A percentile compares a stretch with the other conserved stretches of the same genome.
Evolutionary conservation across 805 yeast genomes (phyloP).

Genomic region (Hanseniaspora mollemarum): DNA sequence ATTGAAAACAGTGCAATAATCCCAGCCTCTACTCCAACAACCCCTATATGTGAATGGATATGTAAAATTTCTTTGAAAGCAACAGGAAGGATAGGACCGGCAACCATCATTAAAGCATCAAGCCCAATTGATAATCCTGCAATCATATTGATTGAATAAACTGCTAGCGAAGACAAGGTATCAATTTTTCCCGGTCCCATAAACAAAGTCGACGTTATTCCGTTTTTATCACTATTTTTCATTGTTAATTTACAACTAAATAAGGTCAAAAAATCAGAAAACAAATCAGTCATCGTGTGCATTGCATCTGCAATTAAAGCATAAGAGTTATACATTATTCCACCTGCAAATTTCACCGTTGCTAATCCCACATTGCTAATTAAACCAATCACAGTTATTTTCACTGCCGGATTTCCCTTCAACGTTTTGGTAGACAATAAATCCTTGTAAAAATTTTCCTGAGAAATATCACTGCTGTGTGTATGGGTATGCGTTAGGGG

Average conservation of each 20-base stretch:
- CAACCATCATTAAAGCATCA: constrained; percentile 58
- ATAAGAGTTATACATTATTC: constrained; percentile 85
- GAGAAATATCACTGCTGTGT: constrained; percentile 2
- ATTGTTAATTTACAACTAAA: constrained; percentile 73
- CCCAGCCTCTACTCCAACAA: constrained; percentile 77
- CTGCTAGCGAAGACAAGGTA: constrained; percentile 82
- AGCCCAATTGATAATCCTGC: constrained; percentile 90
- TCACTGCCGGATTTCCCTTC: constrained; percentile 67
- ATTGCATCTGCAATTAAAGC: constrained; percentile 89
- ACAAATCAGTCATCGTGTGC: constrained; percentile 81
- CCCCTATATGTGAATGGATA: constrained; percentile 30
- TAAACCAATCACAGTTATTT: constrained; percentile 87
- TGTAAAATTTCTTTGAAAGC: constrained; percentile 46
- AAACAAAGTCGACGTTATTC: constrained; percentile 28
- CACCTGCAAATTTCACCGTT: constrained; percentile 74
- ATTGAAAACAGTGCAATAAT: constrained; percentile 91
- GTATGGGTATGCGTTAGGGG: constrained; percentile 19
- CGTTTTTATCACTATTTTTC: constrained; percentile 27
- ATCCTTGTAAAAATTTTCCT: constrained; percentile 20
- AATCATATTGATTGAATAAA: constrained; percentile 64
- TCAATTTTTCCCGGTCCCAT: constrained; percentile 88
- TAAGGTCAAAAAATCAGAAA: constrained; percentile 79
- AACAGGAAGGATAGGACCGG: constrained; percentile 58
- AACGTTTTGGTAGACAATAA: constrained; percentile 36
- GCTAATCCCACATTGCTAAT: constrained; percentile 79